These are phyloP conservation scores for Schwanniomyces vanrijiae DNA, from an alignment of 805 yeast species.

Conservation along the genomic window DNA sequence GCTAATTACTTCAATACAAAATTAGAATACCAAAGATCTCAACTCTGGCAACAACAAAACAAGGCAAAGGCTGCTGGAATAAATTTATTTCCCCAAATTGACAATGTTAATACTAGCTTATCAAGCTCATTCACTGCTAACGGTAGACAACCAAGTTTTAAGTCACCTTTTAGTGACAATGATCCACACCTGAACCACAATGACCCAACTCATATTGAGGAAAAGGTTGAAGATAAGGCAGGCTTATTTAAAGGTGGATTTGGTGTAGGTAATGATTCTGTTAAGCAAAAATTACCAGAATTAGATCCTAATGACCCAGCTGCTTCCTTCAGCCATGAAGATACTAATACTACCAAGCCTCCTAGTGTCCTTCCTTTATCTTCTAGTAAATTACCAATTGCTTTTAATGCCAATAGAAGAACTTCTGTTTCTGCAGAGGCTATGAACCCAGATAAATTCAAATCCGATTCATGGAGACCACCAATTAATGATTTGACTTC, in stretches of 20 bases:
- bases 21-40: conserved; percentile 58
- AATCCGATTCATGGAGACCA: conserved; percentile 68
- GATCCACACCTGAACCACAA: conserved; percentile 58
- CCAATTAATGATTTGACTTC: conserved; percentile 63
- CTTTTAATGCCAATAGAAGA: conserved; percentile 79
- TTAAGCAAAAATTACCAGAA: conserved; percentile 15
- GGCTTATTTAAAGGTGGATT: conserved; percentile 29
- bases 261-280: conserved; percentile 13
- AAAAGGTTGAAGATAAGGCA: conserved; percentile 6
- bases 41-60: conserved; percentile 49
- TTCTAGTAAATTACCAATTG: conserved; percentile 44
- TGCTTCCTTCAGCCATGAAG: conserved; percentile 7
- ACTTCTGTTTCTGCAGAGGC: conserved; percentile 91
- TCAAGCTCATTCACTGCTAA: conserved; percentile 24
- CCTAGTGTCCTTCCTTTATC: conserved; percentile 13
- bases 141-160: conserved; percentile 48
- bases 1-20: conserved; percentile 67
- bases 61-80: conserved; percentile 53
- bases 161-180: conserved; percentile 61
- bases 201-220: conserved; percentile 13
- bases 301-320: conserved; percentile 27
- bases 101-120: conserved; percentile 28
- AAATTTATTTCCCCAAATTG: conserved; percentile 42
- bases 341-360: conserved; percentile 5
- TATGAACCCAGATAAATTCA: conserved; percentile 68